phyloP scores from a whole-genome alignment of 1,139 yeast genomes.

The Candida tropicalis region DNA sequence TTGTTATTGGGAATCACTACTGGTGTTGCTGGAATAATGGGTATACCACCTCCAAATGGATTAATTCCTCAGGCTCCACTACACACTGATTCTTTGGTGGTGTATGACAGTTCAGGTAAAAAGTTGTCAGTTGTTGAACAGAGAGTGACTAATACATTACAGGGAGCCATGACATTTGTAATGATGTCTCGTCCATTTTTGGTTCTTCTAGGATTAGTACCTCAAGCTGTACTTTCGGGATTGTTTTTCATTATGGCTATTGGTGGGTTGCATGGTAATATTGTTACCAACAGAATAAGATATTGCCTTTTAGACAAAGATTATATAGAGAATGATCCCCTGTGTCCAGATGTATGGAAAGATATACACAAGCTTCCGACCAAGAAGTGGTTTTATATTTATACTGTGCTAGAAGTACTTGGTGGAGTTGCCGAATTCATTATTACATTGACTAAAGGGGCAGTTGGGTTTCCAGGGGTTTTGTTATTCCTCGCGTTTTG shows the following conservation, averaged over 20 bases:
- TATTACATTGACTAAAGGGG: slow-evolving; percentile 84
- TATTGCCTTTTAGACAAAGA: slow-evolving; percentile 67
- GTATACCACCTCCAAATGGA: slow-evolving; percentile 96
- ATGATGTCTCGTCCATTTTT: slow-evolving; percentile 90
- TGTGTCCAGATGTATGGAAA: slow-evolving; percentile 40
- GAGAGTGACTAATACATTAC: slow-evolving; percentile 78
- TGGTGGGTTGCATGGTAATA: slow-evolving; percentile 71
- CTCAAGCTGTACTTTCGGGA: slow-evolving; percentile 93
- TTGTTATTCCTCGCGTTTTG: slow-evolving; percentile 57
- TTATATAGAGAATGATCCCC: slow-evolving; percentile 36
- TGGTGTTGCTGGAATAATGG: slow-evolving; percentile 81
- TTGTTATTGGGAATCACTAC: slow-evolving; percentile 83
- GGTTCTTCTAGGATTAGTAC: slow-evolving; percentile 79
- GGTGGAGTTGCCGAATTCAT: slow-evolving; percentile 84
- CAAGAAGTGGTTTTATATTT: slow-evolving; percentile 55
- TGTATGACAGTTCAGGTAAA: slow-evolving; percentile 49
- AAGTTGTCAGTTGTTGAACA: slow-evolving; percentile 81
- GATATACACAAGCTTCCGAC: slow-evolving; percentile 36
- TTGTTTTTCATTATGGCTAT: slow-evolving; percentile 92
- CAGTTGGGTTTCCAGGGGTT: slow-evolving; percentile 93
- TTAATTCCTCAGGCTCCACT: slow-evolving; percentile 96
- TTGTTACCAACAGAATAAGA: slow-evolving; percentile 61
- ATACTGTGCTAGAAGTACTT: slow-evolving; percentile 57
- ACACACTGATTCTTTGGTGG: slow-evolving; percentile 79
- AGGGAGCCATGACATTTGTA: slow-evolving; percentile 80